phyloP scores from a whole-genome alignment of 2,329 filamentous ascomycete genomes.

The Paecilomyces sp. region DNA sequence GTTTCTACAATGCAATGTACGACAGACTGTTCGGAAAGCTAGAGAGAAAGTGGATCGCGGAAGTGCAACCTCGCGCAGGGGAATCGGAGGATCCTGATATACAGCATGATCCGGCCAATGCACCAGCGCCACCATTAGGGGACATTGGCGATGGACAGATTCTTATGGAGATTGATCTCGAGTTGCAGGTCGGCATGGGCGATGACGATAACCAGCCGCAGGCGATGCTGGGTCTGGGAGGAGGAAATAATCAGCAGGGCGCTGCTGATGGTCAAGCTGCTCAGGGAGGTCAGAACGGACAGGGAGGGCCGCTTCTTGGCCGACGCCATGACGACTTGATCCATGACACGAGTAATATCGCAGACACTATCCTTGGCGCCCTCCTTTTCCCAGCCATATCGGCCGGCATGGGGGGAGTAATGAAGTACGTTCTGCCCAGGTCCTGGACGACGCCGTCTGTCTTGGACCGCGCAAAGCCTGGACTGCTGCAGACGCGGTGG shows the following conservation, averaged over 20 bases:
- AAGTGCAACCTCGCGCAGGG: slow-evolving; percentile 52
- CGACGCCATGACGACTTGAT: slow-evolving; percentile 42
- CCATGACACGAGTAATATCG: slow-evolving; percentile 48
- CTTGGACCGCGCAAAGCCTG: slow-evolving; percentile 43
- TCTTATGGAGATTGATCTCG: slow-evolving; percentile 43
- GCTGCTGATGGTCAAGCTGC: slow-evolving; percentile 1
- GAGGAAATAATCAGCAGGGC: slow-evolving; percentile 13
- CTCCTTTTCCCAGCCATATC: slow-evolving; percentile 78
- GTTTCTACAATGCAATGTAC: slow-evolving; percentile 57
- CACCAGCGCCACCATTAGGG: slow-evolving; percentile 18
- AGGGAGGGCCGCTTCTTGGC: slow-evolving; percentile 23
- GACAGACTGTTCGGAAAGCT: slow-evolving; percentile 50
- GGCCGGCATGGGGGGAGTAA: slow-evolving; percentile 66
- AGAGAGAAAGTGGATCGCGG: slow-evolving; percentile 55
- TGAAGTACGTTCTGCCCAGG: slow-evolving; percentile 61
- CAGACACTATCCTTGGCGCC: slow-evolving; percentile 57
- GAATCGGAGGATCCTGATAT: slow-evolving; percentile 28
- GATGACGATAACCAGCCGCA: slow-evolving; percentile 34
- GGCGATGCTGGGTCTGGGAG: slow-evolving; percentile 19
- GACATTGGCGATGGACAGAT: slow-evolving; percentile 33
- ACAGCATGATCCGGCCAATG: slow-evolving; percentile 25
- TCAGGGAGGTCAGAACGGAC: neutral
- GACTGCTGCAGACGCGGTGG: slow-evolving; percentile 77
- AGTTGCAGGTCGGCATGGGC: slow-evolving; percentile 45
- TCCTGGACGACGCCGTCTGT: slow-evolving; percentile 52